Percentiles rank a stretch among this genome's conserved stretches.
These are phyloP conservation scores for Rhizopus sp. DNA, from an alignment of 371 early-diverging fungal species.

Conservation along the genomic window DNA sequence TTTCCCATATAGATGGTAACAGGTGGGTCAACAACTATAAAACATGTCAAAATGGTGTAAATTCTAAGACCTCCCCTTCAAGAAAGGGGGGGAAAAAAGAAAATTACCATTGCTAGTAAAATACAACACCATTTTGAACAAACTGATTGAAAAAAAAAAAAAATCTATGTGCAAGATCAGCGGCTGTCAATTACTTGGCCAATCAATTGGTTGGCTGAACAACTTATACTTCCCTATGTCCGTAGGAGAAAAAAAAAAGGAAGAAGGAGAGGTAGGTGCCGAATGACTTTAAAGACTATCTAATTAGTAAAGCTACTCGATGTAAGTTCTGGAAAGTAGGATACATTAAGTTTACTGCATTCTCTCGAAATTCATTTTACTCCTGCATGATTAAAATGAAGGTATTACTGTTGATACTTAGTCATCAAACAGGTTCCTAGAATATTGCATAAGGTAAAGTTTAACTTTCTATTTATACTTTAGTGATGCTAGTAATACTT, in stretches of 20 bases:
- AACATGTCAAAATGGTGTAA: background rate
- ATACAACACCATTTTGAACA: conserved; percentile 22
- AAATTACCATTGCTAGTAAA: conserved; percentile 27
- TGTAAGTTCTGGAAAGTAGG: too few relatives aligned
- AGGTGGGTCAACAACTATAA: conserved; percentile 71
- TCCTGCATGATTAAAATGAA: too few relatives aligned
- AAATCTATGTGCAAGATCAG: background rate
- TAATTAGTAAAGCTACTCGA: too few relatives aligned
- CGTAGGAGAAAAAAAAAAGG: background rate
- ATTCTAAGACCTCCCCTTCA: background rate
- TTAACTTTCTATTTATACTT: too few relatives aligned
- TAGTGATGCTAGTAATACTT: too few relatives aligned
- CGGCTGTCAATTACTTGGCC: background rate
- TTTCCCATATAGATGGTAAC: conserved; percentile 94
- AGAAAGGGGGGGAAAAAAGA: background rate
- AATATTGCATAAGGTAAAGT: too few relatives aligned
- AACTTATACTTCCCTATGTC: background rate
- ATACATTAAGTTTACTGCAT: too few relatives aligned
- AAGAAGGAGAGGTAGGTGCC: background rate
- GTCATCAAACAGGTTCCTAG: too few relatives aligned
- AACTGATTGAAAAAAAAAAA: background rate
- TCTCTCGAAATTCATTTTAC: too few relatives aligned
- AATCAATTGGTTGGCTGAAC: too few relatives aligned
- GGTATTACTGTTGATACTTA: too few relatives aligned
- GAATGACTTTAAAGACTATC: too few relatives aligned